Conservation (phyloP, 1,284 basidiomycete genomes). For the Pascua guehoae region DNA sequence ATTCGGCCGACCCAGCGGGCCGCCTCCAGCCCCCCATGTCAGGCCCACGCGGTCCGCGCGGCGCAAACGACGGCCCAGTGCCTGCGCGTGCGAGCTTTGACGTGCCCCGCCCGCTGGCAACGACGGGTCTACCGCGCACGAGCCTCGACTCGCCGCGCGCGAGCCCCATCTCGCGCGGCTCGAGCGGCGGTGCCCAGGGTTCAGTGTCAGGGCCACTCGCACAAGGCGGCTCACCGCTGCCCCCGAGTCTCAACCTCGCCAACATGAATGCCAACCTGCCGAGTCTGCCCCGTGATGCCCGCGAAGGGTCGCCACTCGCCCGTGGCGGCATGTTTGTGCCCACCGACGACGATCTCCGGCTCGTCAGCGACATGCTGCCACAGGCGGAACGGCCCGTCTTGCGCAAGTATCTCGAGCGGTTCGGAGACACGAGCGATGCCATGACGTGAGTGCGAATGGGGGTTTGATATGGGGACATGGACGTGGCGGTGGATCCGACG, state of each 20-base stretch:
- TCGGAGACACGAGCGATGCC: constrained; percentile 70
- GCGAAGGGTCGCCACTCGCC: constrained; percentile 8
- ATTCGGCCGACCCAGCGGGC: constrained; percentile 1
- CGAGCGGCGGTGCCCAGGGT: neutral
- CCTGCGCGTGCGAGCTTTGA: constrained; percentile 7
- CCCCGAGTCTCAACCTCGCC: no score
- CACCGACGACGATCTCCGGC: constrained; percentile 54
- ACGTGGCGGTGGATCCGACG: no score
- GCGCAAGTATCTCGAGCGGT: constrained; percentile 66
- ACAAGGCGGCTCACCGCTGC: no score
- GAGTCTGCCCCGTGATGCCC: neutral
- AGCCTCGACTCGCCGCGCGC: constrained; percentile 3
- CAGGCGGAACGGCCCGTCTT: constrained; percentile 67
- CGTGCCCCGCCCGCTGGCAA: neutral
- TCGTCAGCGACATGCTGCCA: constrained; percentile 68
- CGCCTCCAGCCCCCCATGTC: constrained; percentile 4
- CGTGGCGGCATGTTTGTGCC: neutral
- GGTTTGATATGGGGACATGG: no score
- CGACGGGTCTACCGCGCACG: constrained; percentile 1
- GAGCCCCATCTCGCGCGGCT: neutral
- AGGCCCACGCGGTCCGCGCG: constrained; percentile 8
- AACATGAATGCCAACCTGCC: no score
- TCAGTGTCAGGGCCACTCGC: neutral
- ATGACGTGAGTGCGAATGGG: constrained; percentile 54
- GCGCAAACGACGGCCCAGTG: neutral